Conservation (phyloP, 78 protist species). For the Neovahlkampfia damariscottae region DNA sequence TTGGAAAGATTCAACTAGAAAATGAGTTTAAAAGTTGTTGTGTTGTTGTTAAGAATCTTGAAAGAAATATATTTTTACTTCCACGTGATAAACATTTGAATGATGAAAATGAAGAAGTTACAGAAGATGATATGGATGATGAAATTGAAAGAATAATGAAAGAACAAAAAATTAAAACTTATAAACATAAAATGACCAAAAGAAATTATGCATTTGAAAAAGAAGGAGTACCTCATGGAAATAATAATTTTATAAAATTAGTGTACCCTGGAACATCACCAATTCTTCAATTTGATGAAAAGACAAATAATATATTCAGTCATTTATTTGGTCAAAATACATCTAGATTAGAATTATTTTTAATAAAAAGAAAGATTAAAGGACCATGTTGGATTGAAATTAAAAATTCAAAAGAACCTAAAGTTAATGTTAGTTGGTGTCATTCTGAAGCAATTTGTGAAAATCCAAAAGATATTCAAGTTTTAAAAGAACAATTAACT, state of each 20-base stretch:
- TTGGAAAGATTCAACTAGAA: slow-evolving; percentile 31
- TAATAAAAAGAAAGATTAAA: slow-evolving; percentile 57
- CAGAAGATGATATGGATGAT: background rate
- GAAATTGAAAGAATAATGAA: slow-evolving; percentile 2
- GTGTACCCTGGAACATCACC: slow-evolving; percentile 12
- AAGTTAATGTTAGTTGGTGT: background rate
- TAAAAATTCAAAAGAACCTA: background rate
- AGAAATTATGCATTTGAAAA: slow-evolving; percentile 50
- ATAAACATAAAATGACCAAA: slow-evolving; percentile 1
- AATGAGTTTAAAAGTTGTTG: slow-evolving; percentile 18
- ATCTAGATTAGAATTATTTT: slow-evolving; percentile 46
- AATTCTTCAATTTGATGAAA: background rate
- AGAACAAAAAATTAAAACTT: background rate
- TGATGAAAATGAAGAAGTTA: background rate
- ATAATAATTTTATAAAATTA: slow-evolving; percentile 27
- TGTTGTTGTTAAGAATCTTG: slow-evolving; percentile 4
- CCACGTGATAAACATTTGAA: slow-evolving; percentile 13
- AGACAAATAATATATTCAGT: slow-evolving; percentile 12
- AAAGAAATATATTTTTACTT: slow-evolving; percentile 24
- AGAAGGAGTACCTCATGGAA: slow-evolving; percentile 1
- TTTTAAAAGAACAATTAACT: background rate
- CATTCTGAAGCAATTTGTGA: background rate
- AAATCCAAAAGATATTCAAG: background rate
- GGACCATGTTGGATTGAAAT: slow-evolving; percentile 83
- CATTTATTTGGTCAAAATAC: slow-evolving; percentile 64